Conservation (phyloP, 306 rosid genomes). For the Cyclanthera cordifolia region DNA sequence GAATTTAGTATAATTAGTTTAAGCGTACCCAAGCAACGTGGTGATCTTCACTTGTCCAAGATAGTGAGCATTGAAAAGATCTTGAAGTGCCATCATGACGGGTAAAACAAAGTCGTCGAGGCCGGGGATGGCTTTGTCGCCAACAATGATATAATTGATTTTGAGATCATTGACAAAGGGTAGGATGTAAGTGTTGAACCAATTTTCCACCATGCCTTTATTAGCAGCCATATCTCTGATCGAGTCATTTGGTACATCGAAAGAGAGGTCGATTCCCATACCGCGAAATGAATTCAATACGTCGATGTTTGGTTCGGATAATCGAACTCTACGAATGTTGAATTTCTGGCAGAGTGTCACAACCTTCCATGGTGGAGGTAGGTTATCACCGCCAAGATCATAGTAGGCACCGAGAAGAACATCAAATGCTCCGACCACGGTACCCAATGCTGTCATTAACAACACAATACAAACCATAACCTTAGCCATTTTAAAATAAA, state of each 20-base stretch:
- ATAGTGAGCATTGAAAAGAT: neutral
- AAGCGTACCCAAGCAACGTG: too few species aligned
- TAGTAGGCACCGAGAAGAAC: too few species aligned
- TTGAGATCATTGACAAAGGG: constrained; percentile 8
- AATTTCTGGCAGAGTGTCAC: neutral
- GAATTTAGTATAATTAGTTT: too few species aligned
- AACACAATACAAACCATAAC: too few species aligned
- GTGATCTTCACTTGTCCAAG: neutral
- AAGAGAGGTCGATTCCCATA: neutral
- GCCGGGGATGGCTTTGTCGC: constrained; percentile 22
- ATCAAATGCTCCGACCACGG: too few species aligned
- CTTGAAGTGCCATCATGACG: constrained; percentile 14
- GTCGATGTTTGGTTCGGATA: neutral
- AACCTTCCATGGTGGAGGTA: neutral
- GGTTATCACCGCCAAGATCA: neutral
- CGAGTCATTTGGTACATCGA: neutral
- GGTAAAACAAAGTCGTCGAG: neutral
- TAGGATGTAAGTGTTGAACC: constrained; percentile 21
- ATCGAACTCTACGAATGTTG: neutral
- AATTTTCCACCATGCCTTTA: neutral
- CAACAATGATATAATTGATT: constrained; percentile 19
- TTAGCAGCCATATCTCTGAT: neutral
- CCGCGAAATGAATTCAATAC: neutral
- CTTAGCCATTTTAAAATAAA: too few species aligned
- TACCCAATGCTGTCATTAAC: too few species aligned